Conservation (phyloP, 2,329 filamentous ascomycete genomes). For the Cladosporium sp. region DNA sequence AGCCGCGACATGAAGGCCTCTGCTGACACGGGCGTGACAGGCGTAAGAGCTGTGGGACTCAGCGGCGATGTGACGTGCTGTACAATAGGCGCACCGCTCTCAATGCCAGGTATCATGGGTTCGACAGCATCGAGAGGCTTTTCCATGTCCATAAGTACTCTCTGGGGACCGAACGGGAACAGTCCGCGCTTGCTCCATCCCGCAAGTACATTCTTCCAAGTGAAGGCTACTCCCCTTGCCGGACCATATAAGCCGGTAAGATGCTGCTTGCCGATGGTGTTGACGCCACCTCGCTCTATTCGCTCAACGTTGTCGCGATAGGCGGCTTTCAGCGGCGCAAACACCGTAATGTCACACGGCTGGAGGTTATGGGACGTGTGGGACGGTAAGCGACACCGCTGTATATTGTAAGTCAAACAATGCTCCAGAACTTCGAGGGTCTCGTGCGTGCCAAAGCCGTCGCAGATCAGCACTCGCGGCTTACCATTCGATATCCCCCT, state of each 20-base stretch:
- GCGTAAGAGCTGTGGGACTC: conserved; percentile 20
- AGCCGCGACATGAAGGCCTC: conserved; percentile 17
- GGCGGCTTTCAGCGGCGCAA: conserved; percentile 15
- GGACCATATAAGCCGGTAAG: conserved; percentile 18
- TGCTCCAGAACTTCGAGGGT: conserved; percentile 27
- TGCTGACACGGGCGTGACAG: conserved; percentile 25
- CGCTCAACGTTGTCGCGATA: conserved; percentile 14
- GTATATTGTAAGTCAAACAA: conserved; percentile 29
- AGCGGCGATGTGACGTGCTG: too few species aligned
- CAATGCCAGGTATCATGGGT: too few species aligned
- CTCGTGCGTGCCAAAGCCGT: conserved; percentile 33
- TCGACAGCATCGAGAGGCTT: neutral
- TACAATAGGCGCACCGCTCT: too few species aligned
- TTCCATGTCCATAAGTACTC: conserved; percentile 24
- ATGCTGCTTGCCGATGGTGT: conserved; percentile 13
- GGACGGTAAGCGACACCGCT: conserved; percentile 26
- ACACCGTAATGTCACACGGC: conserved; percentile 26
- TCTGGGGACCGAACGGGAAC: conserved; percentile 28
- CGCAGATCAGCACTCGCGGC: conserved; percentile 30
- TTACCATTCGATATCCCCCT: conserved; percentile 25
- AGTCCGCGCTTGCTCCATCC: conserved; percentile 22
- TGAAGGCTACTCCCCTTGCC: conserved; percentile 22
- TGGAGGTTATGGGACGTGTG: conserved; percentile 24
- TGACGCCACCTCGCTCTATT: conserved; percentile 9
- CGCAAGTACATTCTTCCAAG: conserved; percentile 24